Percentiles rank a stretch among this genome's conserved stretches.
phyloP scores from a whole-genome alignment of 345 rosid species.

The Citrus glauca region DNA sequence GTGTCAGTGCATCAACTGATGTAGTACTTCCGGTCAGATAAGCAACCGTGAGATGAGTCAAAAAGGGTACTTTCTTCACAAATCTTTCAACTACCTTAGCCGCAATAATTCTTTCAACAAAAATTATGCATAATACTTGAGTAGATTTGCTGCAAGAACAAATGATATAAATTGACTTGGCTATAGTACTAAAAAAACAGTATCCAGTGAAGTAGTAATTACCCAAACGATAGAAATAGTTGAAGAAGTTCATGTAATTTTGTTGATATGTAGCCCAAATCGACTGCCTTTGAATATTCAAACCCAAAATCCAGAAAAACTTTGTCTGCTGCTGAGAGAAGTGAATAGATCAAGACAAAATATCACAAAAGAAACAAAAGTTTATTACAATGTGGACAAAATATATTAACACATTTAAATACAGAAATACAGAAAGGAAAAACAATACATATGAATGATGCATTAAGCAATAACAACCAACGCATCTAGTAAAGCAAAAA shows the following conservation, averaged over 20 bases:
- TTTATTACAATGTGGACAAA: not conserved
- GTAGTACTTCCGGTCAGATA: slow-evolving; percentile 54
- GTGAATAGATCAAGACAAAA: not conserved
- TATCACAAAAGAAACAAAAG: not conserved
- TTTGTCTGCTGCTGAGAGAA: slow-evolving; percentile 36
- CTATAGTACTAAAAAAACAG: slow-evolving; percentile 8
- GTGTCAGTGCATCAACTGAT: slow-evolving; percentile 51
- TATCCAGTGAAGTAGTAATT: slow-evolving; percentile 18
- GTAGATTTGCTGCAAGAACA: slow-evolving; percentile 45
- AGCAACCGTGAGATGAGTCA: slow-evolving; percentile 55
- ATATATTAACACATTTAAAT: not conserved
- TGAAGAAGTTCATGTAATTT: slow-evolving; percentile 72
- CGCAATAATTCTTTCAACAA: slow-evolving; percentile 67
- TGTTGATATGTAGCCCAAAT: slow-evolving; percentile 60
- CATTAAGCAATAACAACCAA: not conserved
- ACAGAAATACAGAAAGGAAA: not conserved
- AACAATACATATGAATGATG: not conserved
- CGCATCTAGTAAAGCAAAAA: not conserved
- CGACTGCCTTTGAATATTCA: slow-evolving; percentile 42
- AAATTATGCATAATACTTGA: slow-evolving; percentile 59
- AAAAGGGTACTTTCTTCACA: slow-evolving; percentile 48
- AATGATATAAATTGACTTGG: not conserved
- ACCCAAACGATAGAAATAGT: slow-evolving; percentile 69
- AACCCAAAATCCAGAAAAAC: slow-evolving; percentile 27
- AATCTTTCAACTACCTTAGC: slow-evolving; percentile 79